phyloP scores from a whole-genome alignment of 352 stramenopile genomes.

The Globisporangium orthogonon region DNA sequence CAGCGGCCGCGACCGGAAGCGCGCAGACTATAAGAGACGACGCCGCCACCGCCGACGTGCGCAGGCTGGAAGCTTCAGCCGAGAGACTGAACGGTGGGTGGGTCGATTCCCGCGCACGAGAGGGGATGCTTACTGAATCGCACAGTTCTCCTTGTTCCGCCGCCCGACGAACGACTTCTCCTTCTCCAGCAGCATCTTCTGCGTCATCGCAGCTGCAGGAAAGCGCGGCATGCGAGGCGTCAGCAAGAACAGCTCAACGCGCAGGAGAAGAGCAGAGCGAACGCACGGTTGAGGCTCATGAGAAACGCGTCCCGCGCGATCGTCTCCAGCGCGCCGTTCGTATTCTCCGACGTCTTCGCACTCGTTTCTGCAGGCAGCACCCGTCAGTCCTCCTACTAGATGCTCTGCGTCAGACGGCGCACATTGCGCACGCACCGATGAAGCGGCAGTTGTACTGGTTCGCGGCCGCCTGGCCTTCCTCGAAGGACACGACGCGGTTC shows the following conservation, averaged over 20 bases:
- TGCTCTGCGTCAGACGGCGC: too few species aligned
- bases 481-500: constrained; percentile 68
- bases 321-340: constrained; percentile 78
- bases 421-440: constrained; percentile 44
- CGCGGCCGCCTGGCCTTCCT: constrained; percentile 74
- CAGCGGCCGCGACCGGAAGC: not conserved
- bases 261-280: not conserved
- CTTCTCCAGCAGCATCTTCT: constrained; percentile 75
- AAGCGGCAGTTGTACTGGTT: constrained; percentile 84
- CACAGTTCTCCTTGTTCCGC: constrained; percentile 78
- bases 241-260: not conserved
- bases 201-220: constrained; percentile 53
- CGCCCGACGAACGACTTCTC: constrained; percentile 65
- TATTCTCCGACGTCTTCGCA: constrained; percentile 87
- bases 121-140: constrained; percentile 37
- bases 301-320: constrained; percentile 82
- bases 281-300: constrained; percentile 84
- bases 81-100: not conserved
- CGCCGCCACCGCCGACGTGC: not conserved
- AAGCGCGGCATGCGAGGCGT: not conserved
- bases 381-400: not conserved
- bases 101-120: not conserved
- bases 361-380: constrained; percentile 59
- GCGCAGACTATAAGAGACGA: not conserved
- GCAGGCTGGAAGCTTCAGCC: constrained; percentile 3